Evolutionary conservation across 2,329 filamentous ascomycete genomes (phyloP), one percentile per base, ranked within the genome.

Genomic region (Pyrenochaeta sp.): DNA sequence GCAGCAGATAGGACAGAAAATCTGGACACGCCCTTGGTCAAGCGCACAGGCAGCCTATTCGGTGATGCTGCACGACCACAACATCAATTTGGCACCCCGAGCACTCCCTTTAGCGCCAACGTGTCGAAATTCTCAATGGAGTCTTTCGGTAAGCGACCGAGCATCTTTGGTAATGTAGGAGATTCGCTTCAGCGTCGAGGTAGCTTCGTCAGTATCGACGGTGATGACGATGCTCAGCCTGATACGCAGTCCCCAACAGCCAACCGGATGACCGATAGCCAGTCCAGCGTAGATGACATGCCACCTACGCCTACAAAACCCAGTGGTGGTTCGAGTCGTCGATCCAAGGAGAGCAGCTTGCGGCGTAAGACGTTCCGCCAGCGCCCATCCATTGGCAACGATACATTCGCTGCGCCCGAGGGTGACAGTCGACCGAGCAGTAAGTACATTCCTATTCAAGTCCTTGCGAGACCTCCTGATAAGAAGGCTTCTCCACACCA

Each of bases 221-320:
- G 88, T 24, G 92, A 93, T 40, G 91, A 96, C 49, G 80, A 85
- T 56, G 58, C 58, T 6, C 64, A 64, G 50, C 66, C 62, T 1
- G 62, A 66, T 36, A 84, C 86, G 64, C 81, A 84, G 64, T 86
- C 86, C 48, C 81, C 90, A 68, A 83, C 82, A 13, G 82, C 79
- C n/a, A 82, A 80, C 42, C 78, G 81, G 27, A 76, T 77, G 55
- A 74, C 80, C 32, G 86, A 88, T 56, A 84, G 82, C 64, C 86
- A 89, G 66, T 72, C 80, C 5, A 83, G 84, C 52, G 82, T 79
- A 19, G 91, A 93, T 39, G 93, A 97, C 49, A 82, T 94, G 56
- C 93, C 94, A n/a, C 93, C 94, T 0, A 99, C 95, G 1, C 95
- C 95, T 0, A 98, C 95, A 0, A 98, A 97, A 77, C 87, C 87